These are phyloP conservation scores for Mycena sanguinolenta DNA, from an alignment of 768 basidiomycete species.

Conservation along the genomic window DNA sequence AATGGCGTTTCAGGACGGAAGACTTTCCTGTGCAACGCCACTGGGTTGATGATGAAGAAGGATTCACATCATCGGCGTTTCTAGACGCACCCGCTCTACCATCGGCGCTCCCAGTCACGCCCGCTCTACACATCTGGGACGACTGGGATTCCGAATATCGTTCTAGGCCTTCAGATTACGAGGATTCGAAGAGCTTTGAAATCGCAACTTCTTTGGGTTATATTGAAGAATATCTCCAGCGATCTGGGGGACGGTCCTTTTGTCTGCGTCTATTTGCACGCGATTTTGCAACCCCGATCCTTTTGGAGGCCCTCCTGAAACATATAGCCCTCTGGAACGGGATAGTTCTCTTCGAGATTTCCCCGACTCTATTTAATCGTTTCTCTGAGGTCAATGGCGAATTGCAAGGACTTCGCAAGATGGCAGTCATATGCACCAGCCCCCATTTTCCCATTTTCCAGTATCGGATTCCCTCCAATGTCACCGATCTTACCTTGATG, in stretches of 20 bases:
- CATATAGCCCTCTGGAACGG: constrained; percentile 6
- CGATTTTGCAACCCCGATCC: not conserved
- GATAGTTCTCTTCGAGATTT: not conserved
- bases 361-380: not conserved
- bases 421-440: not conserved
- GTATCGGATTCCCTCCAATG: not conserved
- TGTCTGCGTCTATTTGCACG: constrained; percentile 8
- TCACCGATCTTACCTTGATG: constrained; percentile 17
- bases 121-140: too few species aligned
- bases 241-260: constrained; percentile 5
- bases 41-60: not conserved
- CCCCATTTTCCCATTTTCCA: not conserved
- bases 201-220: constrained; percentile 9
- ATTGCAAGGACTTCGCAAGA: not conserved
- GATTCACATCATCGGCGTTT: not conserved
- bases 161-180: not conserved
- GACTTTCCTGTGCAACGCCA: not conserved
- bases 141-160: too few species aligned
- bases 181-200: not conserved
- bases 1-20: not conserved
- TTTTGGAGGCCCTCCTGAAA: constrained; percentile 1
- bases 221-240: constrained; percentile 4
- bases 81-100: too few species aligned
- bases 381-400: not conserved
- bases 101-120: too few species aligned